Conservation (phyloP, 768 basidiomycete genomes). For the Calvatia gigantea region DNA sequence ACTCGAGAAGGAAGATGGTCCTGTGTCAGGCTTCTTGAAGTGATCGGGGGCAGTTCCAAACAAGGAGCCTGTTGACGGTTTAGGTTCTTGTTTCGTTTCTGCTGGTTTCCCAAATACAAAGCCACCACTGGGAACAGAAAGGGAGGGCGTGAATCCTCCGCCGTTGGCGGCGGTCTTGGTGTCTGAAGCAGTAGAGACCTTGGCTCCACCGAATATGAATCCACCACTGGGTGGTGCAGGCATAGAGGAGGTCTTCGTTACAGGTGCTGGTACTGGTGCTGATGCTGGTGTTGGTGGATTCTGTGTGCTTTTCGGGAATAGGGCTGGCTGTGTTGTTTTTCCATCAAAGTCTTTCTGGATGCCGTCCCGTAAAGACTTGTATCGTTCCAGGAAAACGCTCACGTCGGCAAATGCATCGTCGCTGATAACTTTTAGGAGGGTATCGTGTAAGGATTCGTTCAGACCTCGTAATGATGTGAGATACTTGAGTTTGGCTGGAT, state of each 20-base stretch:
- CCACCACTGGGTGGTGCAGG: conserved; percentile 18
- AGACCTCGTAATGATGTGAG: conserved; percentile 72
- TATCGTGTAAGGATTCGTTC: conserved; percentile 62
- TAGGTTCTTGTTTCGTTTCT: not conserved
- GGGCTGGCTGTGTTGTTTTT: conserved; percentile 11
- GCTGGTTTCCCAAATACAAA: conserved; percentile 5
- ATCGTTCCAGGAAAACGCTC: conserved; percentile 50
- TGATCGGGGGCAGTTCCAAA: conserved; percentile 1
- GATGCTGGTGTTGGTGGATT: not conserved
- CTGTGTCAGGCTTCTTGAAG: not conserved
- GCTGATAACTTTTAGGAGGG: conserved; percentile 55
- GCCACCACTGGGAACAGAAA: conserved; percentile 8
- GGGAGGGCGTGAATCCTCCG: conserved; percentile 7
- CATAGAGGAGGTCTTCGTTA: conserved; percentile 20
- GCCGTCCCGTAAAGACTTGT: conserved; percentile 50
- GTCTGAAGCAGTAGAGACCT: conserved; percentile 15
- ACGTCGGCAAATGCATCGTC: conserved; percentile 72
- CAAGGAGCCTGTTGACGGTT: conserved; percentile 10
- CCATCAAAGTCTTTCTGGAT: conserved; percentile 55
- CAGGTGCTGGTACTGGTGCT: conserved; percentile 7
- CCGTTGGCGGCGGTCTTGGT: conserved; percentile 6
- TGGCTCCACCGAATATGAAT: conserved; percentile 8
- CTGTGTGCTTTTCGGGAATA: not conserved
- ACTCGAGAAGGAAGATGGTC: conserved; percentile 7
- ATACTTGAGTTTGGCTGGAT: conserved; percentile 45